Evolutionary conservation across 345 rosid genomes (phyloP).

Genomic region (Capsella bursapastoris): DNA sequence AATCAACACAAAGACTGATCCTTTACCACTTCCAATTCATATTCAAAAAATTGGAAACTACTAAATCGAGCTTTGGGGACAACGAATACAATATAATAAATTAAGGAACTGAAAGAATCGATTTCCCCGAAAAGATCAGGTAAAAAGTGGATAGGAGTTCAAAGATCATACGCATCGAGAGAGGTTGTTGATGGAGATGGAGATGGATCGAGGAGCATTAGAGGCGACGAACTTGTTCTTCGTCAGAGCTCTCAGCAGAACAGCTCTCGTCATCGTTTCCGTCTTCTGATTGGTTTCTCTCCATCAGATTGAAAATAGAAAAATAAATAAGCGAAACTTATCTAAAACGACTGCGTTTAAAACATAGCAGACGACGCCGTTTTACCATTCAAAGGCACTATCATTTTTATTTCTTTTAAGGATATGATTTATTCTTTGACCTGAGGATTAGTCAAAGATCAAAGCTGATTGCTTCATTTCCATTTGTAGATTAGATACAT

Average conservation of each 20-base stretch:
- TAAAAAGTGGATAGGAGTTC: neutral
- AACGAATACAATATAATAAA: slow-evolving; percentile 10
- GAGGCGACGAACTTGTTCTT: slow-evolving; percentile 26
- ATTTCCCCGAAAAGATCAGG: neutral
- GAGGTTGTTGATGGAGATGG: slow-evolving; percentile 10
- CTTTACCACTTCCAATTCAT: neutral
- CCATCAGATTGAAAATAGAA: neutral
- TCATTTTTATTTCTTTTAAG: neutral
- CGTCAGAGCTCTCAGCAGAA: slow-evolving; percentile 40
- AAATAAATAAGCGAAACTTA: too few relatives aligned
- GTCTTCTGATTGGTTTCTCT: slow-evolving; percentile 38
- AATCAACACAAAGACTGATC: neutral
- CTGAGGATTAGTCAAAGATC: slow-evolving; percentile 2
- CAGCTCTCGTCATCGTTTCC: slow-evolving; percentile 28
- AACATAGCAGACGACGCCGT: too few relatives aligned
- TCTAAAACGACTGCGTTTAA: neutral
- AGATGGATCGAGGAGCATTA: slow-evolving; percentile 17
- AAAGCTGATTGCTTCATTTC: slow-evolving; percentile 22
- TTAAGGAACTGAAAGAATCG: neutral
- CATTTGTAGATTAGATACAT: slow-evolving; percentile 13
- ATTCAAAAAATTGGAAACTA: neutral
- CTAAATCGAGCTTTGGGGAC: neutral
- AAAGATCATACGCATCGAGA: slow-evolving; percentile 37
- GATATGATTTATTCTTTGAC: neutral
- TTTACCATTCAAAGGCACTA: neutral